Evolutionary conservation across 106 monocot species (phyloP), one percentile per base, ranked within the genome.

Genomic region (Alisma plantagoaquatica): DNA sequence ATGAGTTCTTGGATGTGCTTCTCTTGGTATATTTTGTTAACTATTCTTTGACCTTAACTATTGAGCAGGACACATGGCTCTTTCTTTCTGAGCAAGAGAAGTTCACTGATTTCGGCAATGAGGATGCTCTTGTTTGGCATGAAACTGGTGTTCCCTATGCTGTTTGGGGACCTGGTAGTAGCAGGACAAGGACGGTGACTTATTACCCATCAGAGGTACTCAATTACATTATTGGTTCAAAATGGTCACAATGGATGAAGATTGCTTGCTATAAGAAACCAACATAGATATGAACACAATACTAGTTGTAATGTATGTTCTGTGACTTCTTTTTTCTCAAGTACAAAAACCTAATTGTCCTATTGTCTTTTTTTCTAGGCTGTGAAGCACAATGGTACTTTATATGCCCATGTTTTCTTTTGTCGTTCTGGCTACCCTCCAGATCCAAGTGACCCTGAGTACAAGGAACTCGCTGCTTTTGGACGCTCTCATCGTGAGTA

Each of bases 341-440:
- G 46, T 17, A 46, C n/a, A 17, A 5, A 46, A 46, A 14, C 6
- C 5, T 14, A 46, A 16, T 12, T 3, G 27, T 28, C 22, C 23
- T 31, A 24, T 57, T 4, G 9, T 31, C 42, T 22, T 69, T 69
- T 14, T 31, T 52, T 19, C 51, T n/a, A 88, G 94, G 77, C 75
- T 59, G 23, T 96, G 47, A 88, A 84, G 54, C 65, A 84, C 47
- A 96, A 96, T 74, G 94, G 84, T n/a, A 88, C 68, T 45, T 65
- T 96, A 3, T 96, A 81, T 74, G 88, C 88, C 43, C 94, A 96
- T 81, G 83, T 78, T 88, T 96, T 84, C 71, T 96, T 88, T 81
- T 80, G 88, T 23, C 87, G 77, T 52, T 81, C 80, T 11, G 94
- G 94, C 29, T 88, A 88, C 62, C 68, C 88, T 68, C 63, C 84